These are phyloP conservation scores for Trypanosoma avium DNA, from an alignment of 208 protist species.

Conservation along the genomic window DNA sequence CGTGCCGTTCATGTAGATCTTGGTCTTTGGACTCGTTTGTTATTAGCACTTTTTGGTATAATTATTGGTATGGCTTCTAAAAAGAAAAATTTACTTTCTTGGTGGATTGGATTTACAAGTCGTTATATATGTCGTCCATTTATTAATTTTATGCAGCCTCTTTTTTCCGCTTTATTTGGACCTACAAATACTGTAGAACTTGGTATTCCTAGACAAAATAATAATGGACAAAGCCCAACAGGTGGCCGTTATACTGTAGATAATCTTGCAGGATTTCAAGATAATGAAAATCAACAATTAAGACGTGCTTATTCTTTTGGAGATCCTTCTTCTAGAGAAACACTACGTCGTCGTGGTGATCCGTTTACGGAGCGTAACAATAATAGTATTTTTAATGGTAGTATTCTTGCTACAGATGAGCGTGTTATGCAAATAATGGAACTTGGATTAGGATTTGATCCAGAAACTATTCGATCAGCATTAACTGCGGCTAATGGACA, in stretches of 20 bases:
- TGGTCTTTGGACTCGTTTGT: constrained; percentile 45
- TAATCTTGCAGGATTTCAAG: constrained; percentile 30
- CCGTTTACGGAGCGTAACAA: background rate
- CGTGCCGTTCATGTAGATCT: constrained; percentile 48
- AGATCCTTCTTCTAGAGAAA: background rate
- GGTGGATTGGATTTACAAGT: constrained; percentile 35
- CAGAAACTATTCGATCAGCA: constrained; percentile 39
- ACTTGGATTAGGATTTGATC: constrained; percentile 46
- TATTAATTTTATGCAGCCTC: constrained; percentile 39
- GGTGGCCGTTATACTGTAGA: constrained; percentile 53
- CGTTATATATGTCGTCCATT: constrained; percentile 44
- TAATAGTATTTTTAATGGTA: background rate
- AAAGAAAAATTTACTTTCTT: constrained; percentile 19
- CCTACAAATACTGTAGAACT: constrained; percentile 36
- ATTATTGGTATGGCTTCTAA: constrained; percentile 42
- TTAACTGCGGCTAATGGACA: constrained; percentile 47
- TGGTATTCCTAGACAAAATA: constrained; percentile 29
- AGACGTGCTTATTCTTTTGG: background rate
- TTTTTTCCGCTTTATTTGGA: constrained; percentile 34
- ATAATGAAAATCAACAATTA: background rate
- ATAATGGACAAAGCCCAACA: constrained; percentile 9
- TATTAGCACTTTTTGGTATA: constrained; percentile 49
- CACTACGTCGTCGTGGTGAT: background rate
- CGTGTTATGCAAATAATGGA: constrained; percentile 43
- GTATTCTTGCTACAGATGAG: constrained; percentile 23